These are phyloP conservation scores for Onygenales sp. DNA, from an alignment of 2,329 filamentous ascomycete genomes.

Conservation along the genomic window DNA sequence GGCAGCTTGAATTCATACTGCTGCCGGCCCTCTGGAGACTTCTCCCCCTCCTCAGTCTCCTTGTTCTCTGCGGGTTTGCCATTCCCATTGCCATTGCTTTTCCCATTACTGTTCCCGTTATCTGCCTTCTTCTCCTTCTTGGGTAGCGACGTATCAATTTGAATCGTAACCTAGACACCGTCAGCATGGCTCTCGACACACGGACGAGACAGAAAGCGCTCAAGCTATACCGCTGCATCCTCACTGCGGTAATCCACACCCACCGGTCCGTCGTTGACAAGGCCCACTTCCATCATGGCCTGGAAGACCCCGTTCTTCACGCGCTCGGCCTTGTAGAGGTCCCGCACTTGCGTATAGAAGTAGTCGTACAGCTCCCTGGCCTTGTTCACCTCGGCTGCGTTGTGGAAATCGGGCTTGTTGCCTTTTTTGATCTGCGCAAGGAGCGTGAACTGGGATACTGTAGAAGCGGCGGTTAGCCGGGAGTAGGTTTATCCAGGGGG, in stretches of 20 bases:
- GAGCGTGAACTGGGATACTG: constrained; percentile 95
- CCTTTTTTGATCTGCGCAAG: constrained; percentile 91
- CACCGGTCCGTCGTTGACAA: constrained; percentile 78
- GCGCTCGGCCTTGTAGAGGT: constrained; percentile 59
- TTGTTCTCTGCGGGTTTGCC: constrained; percentile 3
- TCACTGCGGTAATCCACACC: constrained; percentile 50
- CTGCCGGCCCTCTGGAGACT: constrained; percentile 7
- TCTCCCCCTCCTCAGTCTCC: constrained; percentile 3
- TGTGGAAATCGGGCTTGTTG: constrained; percentile 90
- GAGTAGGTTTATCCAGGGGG: background rate
- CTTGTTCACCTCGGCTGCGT: constrained; percentile 67
- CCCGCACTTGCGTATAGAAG: constrained; percentile 68
- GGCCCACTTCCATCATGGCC: constrained; percentile 95
- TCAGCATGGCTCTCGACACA: background rate
- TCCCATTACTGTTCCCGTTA: background rate
- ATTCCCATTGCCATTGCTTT: constrained; percentile 4
- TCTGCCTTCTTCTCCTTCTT: constrained; percentile 23
- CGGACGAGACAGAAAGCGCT: constrained; percentile 16
- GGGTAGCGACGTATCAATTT: constrained; percentile 38
- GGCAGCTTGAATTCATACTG: constrained; percentile 15
- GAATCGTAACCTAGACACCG: constrained; percentile 32
- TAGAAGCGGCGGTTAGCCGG: background rate
- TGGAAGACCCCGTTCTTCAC: constrained; percentile 97
- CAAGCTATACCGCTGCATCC: constrained; percentile 46
- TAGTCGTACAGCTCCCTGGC: constrained; percentile 74